Evolutionary conservation across 768 basidiomycete genomes (phyloP), one percentile per base, ranked within the genome.

Genomic region (Pleurotus salmoneostramineus): DNA sequence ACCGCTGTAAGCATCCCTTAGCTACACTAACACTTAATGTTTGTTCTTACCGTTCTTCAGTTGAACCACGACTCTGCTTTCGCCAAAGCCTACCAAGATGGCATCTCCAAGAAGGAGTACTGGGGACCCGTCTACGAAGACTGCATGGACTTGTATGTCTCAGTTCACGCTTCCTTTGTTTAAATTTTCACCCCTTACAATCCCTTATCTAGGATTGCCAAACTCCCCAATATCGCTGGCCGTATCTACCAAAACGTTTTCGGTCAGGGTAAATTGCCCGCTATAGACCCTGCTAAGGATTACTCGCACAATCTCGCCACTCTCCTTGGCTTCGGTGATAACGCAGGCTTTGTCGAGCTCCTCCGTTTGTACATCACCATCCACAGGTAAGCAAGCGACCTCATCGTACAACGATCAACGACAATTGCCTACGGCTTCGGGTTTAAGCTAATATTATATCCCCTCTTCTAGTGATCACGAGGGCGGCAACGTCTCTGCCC

Each of bases 401-500:
- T 27, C 2, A 27, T 27, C 21, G 21, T 27, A 27, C 21, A 44
- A 33, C 44, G 21, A 21, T 36, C 5, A 37, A 12, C 50, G 15
- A 21, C 7, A 15, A n/a, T 45, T 55, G 1, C 40, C 32, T 27
- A 27, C 3, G 5, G 45, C 7, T 36, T 11, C 42, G 52, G 52
- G 50, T 58, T 10, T 45, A 46, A 45, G 35, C 40, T 32, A 32
- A 45, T 45, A 17, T 6, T 48, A 1, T 27, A 27, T 21, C 17
- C 50, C 44, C 43, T 43, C 3, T 36, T 27, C 7, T 55, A 89
- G 89, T 70, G 96, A 98, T 69, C 96, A 98, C 75, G 96, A 98
- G 74, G 96, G 96, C 71, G 96, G 96, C 46, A 98, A 98, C 65
- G 96, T 98, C 61, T 98, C 96, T 52, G 94, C 93, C 1, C 93